phyloP scores from a whole-genome alignment of 2,329 filamentous ascomycete genomes.

The Bipolaris victoriae region DNA sequence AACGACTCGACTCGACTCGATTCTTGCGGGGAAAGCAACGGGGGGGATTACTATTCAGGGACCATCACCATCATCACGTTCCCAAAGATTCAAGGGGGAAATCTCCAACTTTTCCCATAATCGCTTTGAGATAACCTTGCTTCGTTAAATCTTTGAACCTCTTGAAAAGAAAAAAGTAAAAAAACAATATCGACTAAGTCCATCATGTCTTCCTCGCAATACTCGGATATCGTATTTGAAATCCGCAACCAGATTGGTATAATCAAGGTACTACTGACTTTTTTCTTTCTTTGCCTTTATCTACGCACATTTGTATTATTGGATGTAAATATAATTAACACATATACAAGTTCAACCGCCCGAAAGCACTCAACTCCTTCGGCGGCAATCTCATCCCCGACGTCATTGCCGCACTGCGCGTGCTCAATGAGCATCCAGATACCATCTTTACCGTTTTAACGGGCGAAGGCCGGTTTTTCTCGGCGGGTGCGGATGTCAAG shows the following conservation, averaged over 20 bases:
- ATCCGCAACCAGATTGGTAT: conserved; percentile 54
- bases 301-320: neutral
- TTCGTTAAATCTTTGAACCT: no score
- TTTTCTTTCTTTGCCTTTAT: neutral
- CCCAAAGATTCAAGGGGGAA: no score
- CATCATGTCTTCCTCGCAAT: conserved; percentile 37
- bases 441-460: conserved; percentile 60
- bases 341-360: conserved; percentile 53
- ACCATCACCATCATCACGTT: no score
- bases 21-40: no score
- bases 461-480: conserved; percentile 59
- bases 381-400: conserved; percentile 55
- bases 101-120: no score
- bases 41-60: no score
- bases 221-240: conserved; percentile 53
- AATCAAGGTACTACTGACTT: conserved; percentile 49
- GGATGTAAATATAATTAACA: neutral
- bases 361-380: conserved; percentile 57
- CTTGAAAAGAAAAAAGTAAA: neutral
- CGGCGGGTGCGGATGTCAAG: conserved; percentile 57
- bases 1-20: no score
- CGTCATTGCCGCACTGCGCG: conserved; percentile 52
- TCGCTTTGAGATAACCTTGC: no score
- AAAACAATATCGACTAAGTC: neutral
- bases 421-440: conserved; percentile 55